Percentiles rank a stretch among this genome's conserved stretches.
Evolutionary conservation across 371 early-diverging fungal species (phyloP).

Genomic region (Choanephora cucurbitarum): DNA sequence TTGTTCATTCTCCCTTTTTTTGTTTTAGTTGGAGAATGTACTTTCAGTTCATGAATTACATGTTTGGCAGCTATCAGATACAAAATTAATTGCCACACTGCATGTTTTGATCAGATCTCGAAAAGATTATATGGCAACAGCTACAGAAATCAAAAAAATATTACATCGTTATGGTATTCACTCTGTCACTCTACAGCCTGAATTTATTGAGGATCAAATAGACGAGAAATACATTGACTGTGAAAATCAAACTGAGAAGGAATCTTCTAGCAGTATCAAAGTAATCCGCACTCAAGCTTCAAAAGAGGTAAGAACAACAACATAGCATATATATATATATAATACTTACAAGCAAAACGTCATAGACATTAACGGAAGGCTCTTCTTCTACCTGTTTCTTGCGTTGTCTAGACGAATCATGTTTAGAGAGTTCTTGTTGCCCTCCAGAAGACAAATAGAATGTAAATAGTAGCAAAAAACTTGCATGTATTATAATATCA

Average conservation of each 20-base stretch:
- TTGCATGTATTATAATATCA: no score
- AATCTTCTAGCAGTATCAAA: neutral
- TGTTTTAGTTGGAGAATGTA: slow-evolving; percentile 57
- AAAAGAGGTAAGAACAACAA: slow-evolving; percentile 11
- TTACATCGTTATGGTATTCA: slow-evolving; percentile 85
- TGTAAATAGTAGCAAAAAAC: neutral
- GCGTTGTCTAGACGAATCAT: slow-evolving; percentile 27
- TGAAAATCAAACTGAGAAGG: neutral
- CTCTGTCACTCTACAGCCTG: slow-evolving; percentile 89
- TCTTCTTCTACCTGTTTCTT: slow-evolving; percentile 30
- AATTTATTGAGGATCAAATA: slow-evolving; percentile 59
- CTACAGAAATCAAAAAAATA: slow-evolving; percentile 65
- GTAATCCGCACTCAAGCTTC: neutral
- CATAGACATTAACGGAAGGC: slow-evolving; percentile 1
- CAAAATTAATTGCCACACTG: slow-evolving; percentile 81
- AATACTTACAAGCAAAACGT: slow-evolving; percentile 5
- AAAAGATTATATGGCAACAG: slow-evolving; percentile 62
- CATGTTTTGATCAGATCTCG: slow-evolving; percentile 74
- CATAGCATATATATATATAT: no score
- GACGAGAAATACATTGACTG: slow-evolving; percentile 1
- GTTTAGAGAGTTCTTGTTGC: slow-evolving; percentile 29
- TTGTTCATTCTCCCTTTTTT: slow-evolving; percentile 1
- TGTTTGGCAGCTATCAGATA: slow-evolving; percentile 91
- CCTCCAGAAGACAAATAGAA: slow-evolving; percentile 14
- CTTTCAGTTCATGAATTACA: slow-evolving; percentile 90